Evolutionary conservation across 352 stramenopile genomes (phyloP).

Genomic region (Thraustotheca clavata): DNA sequence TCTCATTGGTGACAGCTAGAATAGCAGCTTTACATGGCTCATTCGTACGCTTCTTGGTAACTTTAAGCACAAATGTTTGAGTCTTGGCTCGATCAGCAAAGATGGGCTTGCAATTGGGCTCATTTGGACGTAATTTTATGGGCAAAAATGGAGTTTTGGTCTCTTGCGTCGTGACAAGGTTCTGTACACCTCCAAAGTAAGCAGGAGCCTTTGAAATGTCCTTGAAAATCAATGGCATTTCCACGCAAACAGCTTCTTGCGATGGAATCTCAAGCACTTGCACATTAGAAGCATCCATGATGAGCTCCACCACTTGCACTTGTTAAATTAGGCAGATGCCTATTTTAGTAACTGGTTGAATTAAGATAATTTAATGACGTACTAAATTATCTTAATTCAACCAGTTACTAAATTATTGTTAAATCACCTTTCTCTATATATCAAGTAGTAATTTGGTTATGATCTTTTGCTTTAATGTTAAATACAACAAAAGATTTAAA

Average conservation of each 20-base stretch:
- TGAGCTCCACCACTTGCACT: too few species aligned
- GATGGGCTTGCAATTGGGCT: conserved; percentile 75
- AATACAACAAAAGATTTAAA: too few species aligned
- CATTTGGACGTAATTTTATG: conserved; percentile 58
- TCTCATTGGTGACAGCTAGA: conserved; percentile 57
- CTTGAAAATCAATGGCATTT: conserved; percentile 21
- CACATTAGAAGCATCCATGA: too few species aligned
- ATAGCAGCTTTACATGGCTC: conserved; percentile 31
- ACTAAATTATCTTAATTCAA: too few species aligned
- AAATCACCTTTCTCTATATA: too few species aligned
- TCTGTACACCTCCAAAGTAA: conserved; percentile 41
- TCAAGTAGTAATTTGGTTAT: too few species aligned
- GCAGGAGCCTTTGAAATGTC: not conserved
- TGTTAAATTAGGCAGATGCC: too few species aligned
- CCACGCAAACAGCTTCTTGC: conserved; percentile 2
- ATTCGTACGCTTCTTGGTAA: conserved; percentile 28
- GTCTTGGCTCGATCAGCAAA: conserved; percentile 77
- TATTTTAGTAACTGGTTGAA: too few species aligned
- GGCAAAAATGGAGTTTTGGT: conserved; percentile 66
- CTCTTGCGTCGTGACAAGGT: conserved; percentile 56
- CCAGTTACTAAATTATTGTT: too few species aligned
- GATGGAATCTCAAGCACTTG: conserved; percentile 4
- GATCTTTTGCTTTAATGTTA: too few species aligned
- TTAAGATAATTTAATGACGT: too few species aligned
- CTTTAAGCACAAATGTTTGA: conserved; percentile 55